Percentiles rank a stretch among this genome's conserved stretches.
phyloP scores from a whole-genome alignment of 495 filamentous ascomycete species.

The Sphaerosporella brunnea region DNA sequence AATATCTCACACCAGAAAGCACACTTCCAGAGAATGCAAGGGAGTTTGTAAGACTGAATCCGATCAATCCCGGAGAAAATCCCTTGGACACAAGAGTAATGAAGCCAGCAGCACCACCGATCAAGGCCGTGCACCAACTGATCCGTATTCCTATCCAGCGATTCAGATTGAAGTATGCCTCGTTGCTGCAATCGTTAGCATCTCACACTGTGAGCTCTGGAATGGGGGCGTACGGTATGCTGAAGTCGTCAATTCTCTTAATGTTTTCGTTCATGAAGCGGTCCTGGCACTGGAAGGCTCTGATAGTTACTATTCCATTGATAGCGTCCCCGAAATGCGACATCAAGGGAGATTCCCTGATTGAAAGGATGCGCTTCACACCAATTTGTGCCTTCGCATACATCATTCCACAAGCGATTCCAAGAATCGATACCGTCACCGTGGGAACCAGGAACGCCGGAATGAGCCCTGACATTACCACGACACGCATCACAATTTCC shows the following conservation, averaged over 20 bases:
- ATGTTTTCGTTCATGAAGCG: constrained; percentile 23
- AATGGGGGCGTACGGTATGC: constrained; percentile 4
- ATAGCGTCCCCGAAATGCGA: constrained; percentile 32
- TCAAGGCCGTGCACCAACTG: constrained; percentile 27
- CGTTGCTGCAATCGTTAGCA: constrained; percentile 9
- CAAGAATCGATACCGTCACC: constrained; percentile 26
- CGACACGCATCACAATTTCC: constrained; percentile 26
- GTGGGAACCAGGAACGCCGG: constrained; percentile 30
- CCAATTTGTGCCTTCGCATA: constrained; percentile 28
- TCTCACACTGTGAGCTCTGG: neutral
- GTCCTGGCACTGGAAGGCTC: constrained; percentile 25
- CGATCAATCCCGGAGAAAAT: constrained; percentile 28
- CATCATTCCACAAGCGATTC: constrained; percentile 28
- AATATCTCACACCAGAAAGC: constrained; percentile 14
- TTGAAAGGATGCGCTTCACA: constrained; percentile 28
- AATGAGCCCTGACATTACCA: constrained; percentile 27
- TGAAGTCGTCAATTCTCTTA: constrained; percentile 20
- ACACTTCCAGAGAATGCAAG: constrained; percentile 22
- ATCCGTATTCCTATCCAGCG: constrained; percentile 31
- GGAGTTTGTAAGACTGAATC: constrained; percentile 29
- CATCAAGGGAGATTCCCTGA: constrained; percentile 29
- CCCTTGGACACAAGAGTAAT: constrained; percentile 27
- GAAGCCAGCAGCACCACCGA: constrained; percentile 28
- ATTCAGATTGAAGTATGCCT: constrained; percentile 29
- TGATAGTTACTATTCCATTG: constrained; percentile 30